Evolutionary conservation across 2,329 filamentous ascomycete species (phyloP).

Genomic region (Berkeleyomyces basicola): DNA sequence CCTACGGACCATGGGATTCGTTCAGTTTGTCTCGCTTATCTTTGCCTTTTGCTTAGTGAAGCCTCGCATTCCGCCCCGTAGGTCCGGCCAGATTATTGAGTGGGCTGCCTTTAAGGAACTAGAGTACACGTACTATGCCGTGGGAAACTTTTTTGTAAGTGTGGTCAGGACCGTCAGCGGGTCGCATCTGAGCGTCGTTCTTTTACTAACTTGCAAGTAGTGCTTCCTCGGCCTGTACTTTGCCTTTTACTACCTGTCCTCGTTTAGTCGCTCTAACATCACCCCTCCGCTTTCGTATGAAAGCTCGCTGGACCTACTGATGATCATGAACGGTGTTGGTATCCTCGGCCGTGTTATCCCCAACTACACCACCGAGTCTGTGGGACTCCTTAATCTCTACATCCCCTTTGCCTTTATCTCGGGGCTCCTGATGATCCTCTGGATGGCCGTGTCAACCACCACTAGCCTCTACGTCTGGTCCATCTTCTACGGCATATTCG

Average conservation of each 20-base stretch:
- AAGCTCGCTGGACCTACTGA: slow-evolving; percentile 41
- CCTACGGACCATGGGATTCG: slow-evolving; percentile 42
- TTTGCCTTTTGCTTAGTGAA: slow-evolving; percentile 25
- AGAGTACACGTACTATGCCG: slow-evolving; percentile 27
- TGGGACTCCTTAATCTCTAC: slow-evolving; percentile 45
- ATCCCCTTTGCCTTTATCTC: slow-evolving; percentile 30
- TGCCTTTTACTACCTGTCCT: slow-evolving; percentile 40
- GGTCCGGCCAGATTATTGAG: slow-evolving; percentile 27
- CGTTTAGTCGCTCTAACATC: slow-evolving; percentile 29
- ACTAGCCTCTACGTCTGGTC: slow-evolving; percentile 44
- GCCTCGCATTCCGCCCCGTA: slow-evolving; percentile 27
- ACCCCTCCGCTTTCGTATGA: slow-evolving; percentile 26
- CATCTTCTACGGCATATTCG: slow-evolving; percentile 45
- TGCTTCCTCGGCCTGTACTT: slow-evolving; percentile 39
- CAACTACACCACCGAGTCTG: slow-evolving; percentile 38
- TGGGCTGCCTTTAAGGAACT: slow-evolving; percentile 29
- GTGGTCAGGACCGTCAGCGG: not conserved
- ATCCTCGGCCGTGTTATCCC: slow-evolving; percentile 40
- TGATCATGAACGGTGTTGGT: slow-evolving; percentile 49
- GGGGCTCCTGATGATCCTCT: slow-evolving; percentile 32
- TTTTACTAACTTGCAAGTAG: slow-evolving; percentile 14
- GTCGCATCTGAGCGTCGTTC: not conserved
- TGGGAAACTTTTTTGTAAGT: slow-evolving; percentile 19
- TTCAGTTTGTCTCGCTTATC: slow-evolving; percentile 30
- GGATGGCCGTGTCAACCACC: slow-evolving; percentile 37